Evolutionary conservation across 768 basidiomycete species (phyloP), one percentile per base, ranked within the genome.

Genomic region (Tubosaeta sp.): DNA sequence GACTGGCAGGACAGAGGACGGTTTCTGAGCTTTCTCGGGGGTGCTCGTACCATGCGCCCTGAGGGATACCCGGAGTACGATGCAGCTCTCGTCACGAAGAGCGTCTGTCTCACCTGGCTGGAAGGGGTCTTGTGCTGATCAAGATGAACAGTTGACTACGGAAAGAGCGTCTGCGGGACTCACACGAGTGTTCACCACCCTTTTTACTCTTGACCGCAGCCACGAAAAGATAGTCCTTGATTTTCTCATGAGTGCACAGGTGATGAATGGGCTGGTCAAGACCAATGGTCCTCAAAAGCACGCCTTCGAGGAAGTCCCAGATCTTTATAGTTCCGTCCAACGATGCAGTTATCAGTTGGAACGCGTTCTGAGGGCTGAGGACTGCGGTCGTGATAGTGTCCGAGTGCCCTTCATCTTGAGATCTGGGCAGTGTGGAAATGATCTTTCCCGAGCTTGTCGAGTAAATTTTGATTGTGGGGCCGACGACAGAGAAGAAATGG

Each of bases 271-370:
- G 83, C 53, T 86, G 80, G 27, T 76, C 76, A 41, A 92, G 63
- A 51, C 82, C 76, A 56, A 97, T 79, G 2, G 85, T 89, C 54
- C 84, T 82, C 53, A 97, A 73, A 11, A 97, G 71, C 8, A 77
- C 74, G 6, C 85, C 93, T 53, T 97, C 94, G 34, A 95, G 72
- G 68, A 88, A 95, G 71, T 98, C 93, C 97, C 97, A 99, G 25
- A 97, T 72, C 65, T 89, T 82, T 56, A 98, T 70, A 33, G 77
- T 78, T n/a, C 94, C 95, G 59, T 93, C 88, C 53, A 84, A 62
- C 8, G 91, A 90, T 44, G 83, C 85, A 11, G 92, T 92, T 57
- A 97, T 82, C 57, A 99, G 71, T 67, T 98, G 97, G 57, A 92
- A 89, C 25, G 83, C 76, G 70, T 97, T 98, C 56, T 84, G 78